Base-by-base conservation (phyloP, 169 alveolate genomes). In the Amoebophrya sp. region DNA sequence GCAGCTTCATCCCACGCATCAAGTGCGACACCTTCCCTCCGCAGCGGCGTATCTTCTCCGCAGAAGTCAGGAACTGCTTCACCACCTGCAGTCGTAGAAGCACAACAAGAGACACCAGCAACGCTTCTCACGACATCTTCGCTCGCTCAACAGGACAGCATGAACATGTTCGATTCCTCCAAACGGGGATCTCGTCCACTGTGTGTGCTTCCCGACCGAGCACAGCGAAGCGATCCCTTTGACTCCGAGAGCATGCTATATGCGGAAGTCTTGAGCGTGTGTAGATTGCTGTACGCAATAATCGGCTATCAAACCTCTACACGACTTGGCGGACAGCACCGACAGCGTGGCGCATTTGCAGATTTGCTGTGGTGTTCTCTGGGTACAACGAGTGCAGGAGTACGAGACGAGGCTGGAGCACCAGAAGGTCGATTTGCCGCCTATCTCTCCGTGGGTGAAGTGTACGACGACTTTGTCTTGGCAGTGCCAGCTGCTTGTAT, bases 281-380 rank as follows among this genome's bases (percentile, higher is more conserved):
- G 33, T 6, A 26, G n/a, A 29, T 36, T 65, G 33, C 83, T 65
- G 39, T 65, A 65, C 83, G 83, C 83, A 36, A 29, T 26, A 26
- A 65, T 65, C 83, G 83, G 83, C 38, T 65, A 65, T 36, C 83
- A 65, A 18, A 65, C 83, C 83, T 65, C 83, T 36, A 36, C n/a
- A 29, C 38, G 3, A 36, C n/a, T 65, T 1, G 83, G 83, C 83
- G 83, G 83, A 10, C 83, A 65, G 83, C 83, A 65, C 83, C 83
- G 83, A 1, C 83, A 65, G n/a, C 83, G 83, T 29, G 83, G 83
- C 83, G 83, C 83, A 10, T 65, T 65, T 26, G 83, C 83, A 29
- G 83, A 65, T 26, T 26, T 65, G 83, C n/a, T 65, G 10, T 65
- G 36, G 83, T 6, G 76, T 53, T 23, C 76, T 23, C 76, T 23